Conservation (phyloP, 2,329 filamentous ascomycete genomes). For the Sporothrix sp. region DNA sequence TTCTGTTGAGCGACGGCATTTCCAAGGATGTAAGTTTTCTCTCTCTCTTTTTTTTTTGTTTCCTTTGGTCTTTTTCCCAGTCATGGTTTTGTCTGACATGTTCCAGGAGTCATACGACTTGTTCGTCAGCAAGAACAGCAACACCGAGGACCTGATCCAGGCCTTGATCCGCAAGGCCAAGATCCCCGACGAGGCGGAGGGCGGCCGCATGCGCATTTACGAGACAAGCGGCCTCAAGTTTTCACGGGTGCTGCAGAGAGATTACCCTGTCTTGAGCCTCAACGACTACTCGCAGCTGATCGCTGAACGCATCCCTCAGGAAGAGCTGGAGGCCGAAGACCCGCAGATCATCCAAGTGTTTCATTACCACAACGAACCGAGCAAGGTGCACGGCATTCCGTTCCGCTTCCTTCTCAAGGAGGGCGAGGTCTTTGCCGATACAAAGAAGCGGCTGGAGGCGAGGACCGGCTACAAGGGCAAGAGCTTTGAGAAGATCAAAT, state of each 20-base stretch:
- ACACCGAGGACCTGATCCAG: constrained; percentile 66
- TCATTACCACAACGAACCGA: constrained; percentile 87
- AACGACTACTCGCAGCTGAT: constrained; percentile 79
- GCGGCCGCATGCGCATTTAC: constrained; percentile 66
- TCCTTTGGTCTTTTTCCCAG: too few relatives aligned
- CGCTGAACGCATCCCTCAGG: constrained; percentile 70
- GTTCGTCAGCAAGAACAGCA: constrained; percentile 79
- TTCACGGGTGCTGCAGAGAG: constrained; percentile 62
- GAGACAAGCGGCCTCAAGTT: constrained; percentile 77
- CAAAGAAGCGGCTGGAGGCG: constrained; percentile 88
- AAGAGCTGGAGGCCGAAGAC: constrained; percentile 51
- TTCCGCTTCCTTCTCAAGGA: constrained; percentile 83
- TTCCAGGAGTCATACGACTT: constrained; percentile 65
- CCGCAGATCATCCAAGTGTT: constrained; percentile 64
- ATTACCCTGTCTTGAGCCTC: constrained; percentile 67
- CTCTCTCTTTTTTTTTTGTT: neutral
- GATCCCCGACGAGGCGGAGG: constrained; percentile 61
- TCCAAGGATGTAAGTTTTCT: constrained; percentile 63
- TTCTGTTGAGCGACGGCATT: constrained; percentile 80
- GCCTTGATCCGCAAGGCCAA: constrained; percentile 72
- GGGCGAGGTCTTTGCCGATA: constrained; percentile 81
- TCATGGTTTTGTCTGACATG: too few relatives aligned
- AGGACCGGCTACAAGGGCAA: constrained; percentile 94
- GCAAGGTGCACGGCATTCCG: constrained; percentile 74
- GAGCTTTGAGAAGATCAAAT: constrained; percentile 97